These are phyloP conservation scores for Wickerhamomyces queroliae DNA, from an alignment of 805 yeast genomes.

Conservation along the genomic window DNA sequence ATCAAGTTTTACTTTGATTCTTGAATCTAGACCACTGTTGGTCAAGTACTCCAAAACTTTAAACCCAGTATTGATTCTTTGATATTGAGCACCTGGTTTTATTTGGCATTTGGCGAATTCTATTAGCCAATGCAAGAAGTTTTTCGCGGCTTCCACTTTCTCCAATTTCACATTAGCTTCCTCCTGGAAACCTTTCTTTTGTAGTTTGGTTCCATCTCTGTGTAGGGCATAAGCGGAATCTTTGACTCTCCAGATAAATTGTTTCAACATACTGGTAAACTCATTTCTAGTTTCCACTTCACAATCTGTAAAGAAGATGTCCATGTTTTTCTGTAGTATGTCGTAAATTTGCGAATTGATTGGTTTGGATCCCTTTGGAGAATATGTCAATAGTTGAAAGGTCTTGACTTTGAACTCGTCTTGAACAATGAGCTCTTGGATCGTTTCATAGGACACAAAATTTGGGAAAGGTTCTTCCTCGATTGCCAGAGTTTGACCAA, in stretches of 20 bases:
- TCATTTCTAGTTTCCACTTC: slow-evolving; percentile 66
- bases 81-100: slow-evolving; percentile 54
- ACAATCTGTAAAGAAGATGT: slow-evolving; percentile 53
- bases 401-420: slow-evolving; percentile 43
- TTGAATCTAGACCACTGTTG: slow-evolving; percentile 50
- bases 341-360: slow-evolving; percentile 41
- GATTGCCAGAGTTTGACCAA: slow-evolving; percentile 58
- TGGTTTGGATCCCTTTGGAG: slow-evolving; percentile 56
- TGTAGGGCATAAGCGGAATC: slow-evolving; percentile 59
- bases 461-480: slow-evolving; percentile 43
- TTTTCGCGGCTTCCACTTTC: slow-evolving; percentile 26
- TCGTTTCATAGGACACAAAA: slow-evolving; percentile 26
- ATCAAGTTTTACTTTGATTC: slow-evolving; percentile 36
- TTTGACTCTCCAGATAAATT: slow-evolving; percentile 57
- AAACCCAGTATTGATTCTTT: slow-evolving; percentile 43
- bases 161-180: slow-evolving; percentile 29
- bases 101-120: slow-evolving; percentile 31
- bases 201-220: slow-evolving; percentile 43
- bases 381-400: slow-evolving; percentile 53
- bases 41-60: slow-evolving; percentile 40
- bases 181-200: slow-evolving; percentile 29
- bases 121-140: slow-evolving; percentile 37
- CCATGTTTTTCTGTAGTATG: slow-evolving; percentile 37
- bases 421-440: slow-evolving; percentile 39
- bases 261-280: slow-evolving; percentile 54